These are phyloP conservation scores for Isoetes engelmannii DNA, from an alignment of 83 land plant genomes.

Conservation along the genomic window DNA sequence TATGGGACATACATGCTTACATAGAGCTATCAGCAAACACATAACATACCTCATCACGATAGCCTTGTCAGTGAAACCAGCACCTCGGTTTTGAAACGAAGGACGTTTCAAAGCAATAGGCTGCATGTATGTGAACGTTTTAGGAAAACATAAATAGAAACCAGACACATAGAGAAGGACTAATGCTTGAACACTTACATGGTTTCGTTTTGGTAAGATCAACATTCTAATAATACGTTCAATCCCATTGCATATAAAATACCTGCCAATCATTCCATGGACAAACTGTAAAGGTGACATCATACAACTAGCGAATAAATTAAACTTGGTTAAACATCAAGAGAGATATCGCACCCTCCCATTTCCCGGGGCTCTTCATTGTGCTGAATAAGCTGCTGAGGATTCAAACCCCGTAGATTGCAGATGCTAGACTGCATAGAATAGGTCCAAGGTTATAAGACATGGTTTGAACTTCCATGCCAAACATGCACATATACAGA, in stretches of 20 bases:
- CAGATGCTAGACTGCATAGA: slow-evolving; percentile 62
- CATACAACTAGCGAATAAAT: background rate
- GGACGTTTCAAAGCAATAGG: slow-evolving; percentile 42
- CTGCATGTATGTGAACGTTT: slow-evolving; percentile 12
- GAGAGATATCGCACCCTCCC: slow-evolving; percentile 61
- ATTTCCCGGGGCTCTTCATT: slow-evolving; percentile 78
- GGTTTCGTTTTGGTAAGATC: slow-evolving; percentile 72
- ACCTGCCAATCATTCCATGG: slow-evolving; percentile 37
- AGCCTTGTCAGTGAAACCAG: slow-evolving; percentile 75
- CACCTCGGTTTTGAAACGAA: slow-evolving; percentile 51
- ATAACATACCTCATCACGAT: slow-evolving; percentile 60
- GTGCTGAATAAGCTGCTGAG: slow-evolving; percentile 36
- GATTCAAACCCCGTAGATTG: slow-evolving; percentile 55
- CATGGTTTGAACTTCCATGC: too few relatives aligned
- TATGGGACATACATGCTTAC: too few relatives aligned
- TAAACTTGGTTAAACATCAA: background rate
- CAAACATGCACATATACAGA: too few relatives aligned
- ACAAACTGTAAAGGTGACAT: background rate
- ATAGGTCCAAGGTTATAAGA: background rate
- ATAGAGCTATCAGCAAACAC: background rate
- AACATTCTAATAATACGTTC: slow-evolving; percentile 74
- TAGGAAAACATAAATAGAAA: slow-evolving; percentile 1
- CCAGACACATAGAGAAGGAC: background rate
- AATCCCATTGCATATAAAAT: slow-evolving; percentile 78
- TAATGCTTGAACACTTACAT: slow-evolving; percentile 45